Evolutionary conservation across 2,329 filamentous ascomycete species (phyloP).

Genomic region (Plectosphaerella sp.): DNA sequence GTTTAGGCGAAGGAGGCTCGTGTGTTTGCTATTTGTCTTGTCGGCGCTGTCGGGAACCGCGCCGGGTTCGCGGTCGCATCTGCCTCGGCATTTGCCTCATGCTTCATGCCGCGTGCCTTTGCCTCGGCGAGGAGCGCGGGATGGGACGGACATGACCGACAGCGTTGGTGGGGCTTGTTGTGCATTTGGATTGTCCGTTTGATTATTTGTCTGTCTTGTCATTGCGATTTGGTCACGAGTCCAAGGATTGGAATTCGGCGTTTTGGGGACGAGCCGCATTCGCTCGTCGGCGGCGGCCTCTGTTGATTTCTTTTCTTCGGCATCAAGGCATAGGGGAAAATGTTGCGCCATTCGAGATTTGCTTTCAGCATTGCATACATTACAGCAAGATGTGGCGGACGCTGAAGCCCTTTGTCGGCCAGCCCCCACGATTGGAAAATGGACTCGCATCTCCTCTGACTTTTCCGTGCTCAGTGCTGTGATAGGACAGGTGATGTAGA

Average conservation of each 20-base stretch:
- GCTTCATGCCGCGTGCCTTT: not conserved
- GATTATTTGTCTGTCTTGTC: not conserved
- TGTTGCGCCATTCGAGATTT: not conserved
- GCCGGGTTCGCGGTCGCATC: not conserved
- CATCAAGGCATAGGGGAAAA: not conserved
- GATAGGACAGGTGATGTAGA: too few species aligned
- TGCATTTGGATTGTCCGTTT: not conserved
- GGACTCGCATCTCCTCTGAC: not conserved
- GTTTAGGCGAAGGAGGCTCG: constrained; percentile 19
- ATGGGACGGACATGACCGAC: not conserved
- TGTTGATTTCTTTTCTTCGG: not conserved
- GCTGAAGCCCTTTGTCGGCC: not conserved
- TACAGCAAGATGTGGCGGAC: not conserved
- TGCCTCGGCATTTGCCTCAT: not conserved
- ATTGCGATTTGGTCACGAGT: not conserved
- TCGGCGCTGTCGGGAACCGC: not conserved
- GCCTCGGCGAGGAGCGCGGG: not conserved
- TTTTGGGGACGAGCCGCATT: not conserved
- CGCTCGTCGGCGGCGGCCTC: not conserved
- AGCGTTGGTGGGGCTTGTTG: not conserved
- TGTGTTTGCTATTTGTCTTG: constrained; percentile 9
- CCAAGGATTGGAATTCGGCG: not conserved
- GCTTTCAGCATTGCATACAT: not conserved
- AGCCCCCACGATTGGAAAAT: not conserved
- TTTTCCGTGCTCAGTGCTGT: not conserved